A percentile compares a stretch with the other conserved stretches of the same genome.
phyloP scores from a whole-genome alignment of 73 alveolate species.

The Effrenium voratum region DNA sequence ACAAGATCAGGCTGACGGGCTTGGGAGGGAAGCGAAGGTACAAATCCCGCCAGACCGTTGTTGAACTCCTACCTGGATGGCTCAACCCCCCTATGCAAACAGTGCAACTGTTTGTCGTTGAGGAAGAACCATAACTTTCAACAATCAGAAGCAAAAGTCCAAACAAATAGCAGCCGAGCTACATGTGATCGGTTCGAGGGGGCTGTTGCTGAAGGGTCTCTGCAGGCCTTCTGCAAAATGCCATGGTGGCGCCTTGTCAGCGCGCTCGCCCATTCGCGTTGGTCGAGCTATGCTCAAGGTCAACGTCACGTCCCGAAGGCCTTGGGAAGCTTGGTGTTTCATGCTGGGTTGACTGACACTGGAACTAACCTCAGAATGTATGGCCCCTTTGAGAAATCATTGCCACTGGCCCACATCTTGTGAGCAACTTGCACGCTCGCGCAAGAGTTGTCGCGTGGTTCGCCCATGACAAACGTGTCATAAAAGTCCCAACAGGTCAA shows the following conservation, averaged over 20 bases:
- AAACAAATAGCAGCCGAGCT: background rate
- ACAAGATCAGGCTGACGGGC: slow-evolving; percentile 31
- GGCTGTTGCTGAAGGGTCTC: slow-evolving; percentile 2
- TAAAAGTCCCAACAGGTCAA: too few species aligned
- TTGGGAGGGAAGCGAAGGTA: slow-evolving; percentile 41
- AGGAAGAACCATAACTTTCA: background rate
- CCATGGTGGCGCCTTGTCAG: slow-evolving; percentile 15
- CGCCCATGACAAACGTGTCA: too few species aligned
- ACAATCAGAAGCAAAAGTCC: background rate
- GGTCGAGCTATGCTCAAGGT: slow-evolving; percentile 5
- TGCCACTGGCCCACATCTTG: too few species aligned
- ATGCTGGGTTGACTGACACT: too few species aligned
- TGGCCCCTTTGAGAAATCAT: too few species aligned
- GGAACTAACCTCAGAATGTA: too few species aligned
- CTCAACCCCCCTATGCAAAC: background rate
- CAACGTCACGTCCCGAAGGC: slow-evolving; percentile 12
- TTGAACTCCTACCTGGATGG: slow-evolving; percentile 42
- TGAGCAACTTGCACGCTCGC: too few species aligned
- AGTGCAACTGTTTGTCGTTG: background rate
- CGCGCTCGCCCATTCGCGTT: slow-evolving; percentile 25
- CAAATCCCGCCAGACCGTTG: slow-evolving; percentile 27
- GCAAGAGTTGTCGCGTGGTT: too few species aligned
- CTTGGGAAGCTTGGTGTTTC: background rate
- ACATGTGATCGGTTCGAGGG: slow-evolving; percentile 8
- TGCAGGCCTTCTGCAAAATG: slow-evolving; percentile 22